Evolutionary conservation across 257 asterid genomes (phyloP).

Genomic region (Solanum bulbocastanum): DNA sequence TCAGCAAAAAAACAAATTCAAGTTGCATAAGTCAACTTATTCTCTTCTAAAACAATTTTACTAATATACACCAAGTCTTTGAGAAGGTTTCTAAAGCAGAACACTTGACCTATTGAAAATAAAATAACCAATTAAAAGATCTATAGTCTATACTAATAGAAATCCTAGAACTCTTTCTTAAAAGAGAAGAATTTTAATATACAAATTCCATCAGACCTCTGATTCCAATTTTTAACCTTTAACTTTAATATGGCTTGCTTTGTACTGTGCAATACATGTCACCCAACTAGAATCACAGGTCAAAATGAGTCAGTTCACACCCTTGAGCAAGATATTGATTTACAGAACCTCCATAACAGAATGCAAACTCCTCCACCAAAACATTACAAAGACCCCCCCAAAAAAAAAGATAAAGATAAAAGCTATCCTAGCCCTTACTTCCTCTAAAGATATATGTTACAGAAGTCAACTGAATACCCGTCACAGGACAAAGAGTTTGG

Average conservation of each 20-base stretch:
- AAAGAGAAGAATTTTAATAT: not conserved
- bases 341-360: not conserved
- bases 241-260: not conserved
- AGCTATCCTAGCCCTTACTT: not conserved
- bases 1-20: not conserved
- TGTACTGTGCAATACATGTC: not conserved
- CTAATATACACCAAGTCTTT: not conserved
- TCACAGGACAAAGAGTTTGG: slow-evolving; percentile 1
- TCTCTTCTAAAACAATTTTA: not conserved
- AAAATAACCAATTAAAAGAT: not conserved
- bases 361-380: not conserved
- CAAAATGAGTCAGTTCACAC: not conserved
- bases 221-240: not conserved
- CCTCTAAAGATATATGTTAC: not conserved
- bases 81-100: not conserved
- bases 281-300: not conserved
- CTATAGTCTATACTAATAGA: not conserved
- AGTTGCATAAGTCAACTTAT: not conserved
- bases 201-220: not conserved
- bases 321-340: not conserved
- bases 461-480: not conserved
- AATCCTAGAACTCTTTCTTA: not conserved
- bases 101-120: not conserved
- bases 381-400: not conserved
- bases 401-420: not conserved